These are phyloP conservation scores for Sorghum bicolor DNA, from an alignment of 176 grass and related monocot species.

Conservation along the genomic window Sorghum_bicolor_NCBIv3 NC_012879.2:60802501-60803000, in stretches of 20 bases:
- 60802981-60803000: not conserved
- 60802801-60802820: conserved; percentile 95
- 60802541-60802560: conserved; percentile 89
- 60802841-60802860: conserved; percentile 87
- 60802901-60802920: conserved; percentile 48
- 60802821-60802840: conserved; percentile 78
- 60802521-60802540: conserved; percentile 52
- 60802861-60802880: conserved; percentile 88
- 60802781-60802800: conserved; percentile 83
- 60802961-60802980: conserved; percentile 20
- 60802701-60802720: not conserved
- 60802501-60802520: not conserved
- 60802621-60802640: conserved; percentile 89
- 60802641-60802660: conserved; percentile 82
- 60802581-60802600: conserved; percentile 85
- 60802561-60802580: conserved; percentile 87
- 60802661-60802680: not conserved
- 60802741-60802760: not conserved
- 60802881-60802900: conserved; percentile 87
- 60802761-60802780: conserved; percentile 20
- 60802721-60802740: no score
- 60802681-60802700: not conserved
- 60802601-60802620: conserved; percentile 69
- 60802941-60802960: not conserved
- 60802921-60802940: conserved; percentile 42